Evolutionary conservation across 768 basidiomycete species (phyloP).

Genomic region (Kwoniella botswanensis): DNA sequence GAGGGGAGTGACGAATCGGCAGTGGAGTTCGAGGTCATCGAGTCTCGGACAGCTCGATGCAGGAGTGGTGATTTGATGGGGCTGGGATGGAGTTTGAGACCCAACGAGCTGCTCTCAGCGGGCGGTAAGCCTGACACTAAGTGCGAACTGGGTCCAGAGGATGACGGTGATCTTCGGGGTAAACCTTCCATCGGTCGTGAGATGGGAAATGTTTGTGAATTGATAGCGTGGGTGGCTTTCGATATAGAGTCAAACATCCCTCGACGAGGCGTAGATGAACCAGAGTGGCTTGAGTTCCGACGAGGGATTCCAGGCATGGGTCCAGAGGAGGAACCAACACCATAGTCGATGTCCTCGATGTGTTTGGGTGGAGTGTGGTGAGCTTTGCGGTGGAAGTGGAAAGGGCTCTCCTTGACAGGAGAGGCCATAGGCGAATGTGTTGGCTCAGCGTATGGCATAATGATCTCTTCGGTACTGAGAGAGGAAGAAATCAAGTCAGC

Average conservation of each 20-base stretch:
- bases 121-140: conserved; percentile 19
- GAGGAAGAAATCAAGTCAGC: conserved; percentile 6
- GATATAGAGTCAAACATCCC: conserved; percentile 34
- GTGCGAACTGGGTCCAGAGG: conserved; percentile 20
- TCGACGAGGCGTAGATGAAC: conserved; percentile 39
- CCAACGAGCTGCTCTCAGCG: conserved; percentile 36
- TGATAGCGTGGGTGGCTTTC: conserved; percentile 24
- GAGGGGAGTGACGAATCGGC: conserved; percentile 40
- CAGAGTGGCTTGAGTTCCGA: conserved; percentile 39
- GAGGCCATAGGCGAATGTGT: conserved; percentile 46
- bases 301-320: conserved; percentile 55
- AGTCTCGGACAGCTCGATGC: conserved; percentile 34
- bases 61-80: conserved; percentile 34
- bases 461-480: conserved; percentile 10
- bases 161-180: conserved; percentile 31
- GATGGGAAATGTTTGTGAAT: conserved; percentile 24
- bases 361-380: conserved; percentile 34
- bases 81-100: conserved; percentile 42
- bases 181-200: conserved; percentile 46
- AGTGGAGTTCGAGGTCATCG: conserved; percentile 47
- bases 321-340: conserved; percentile 27
- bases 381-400: conserved; percentile 35
- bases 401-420: conserved; percentile 36
- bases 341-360: conserved; percentile 35
- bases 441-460: conserved; percentile 56